These are phyloP conservation scores for Phyllosticta paracitricarpa DNA, from an alignment of 2,329 filamentous ascomycete genomes.

Conservation along the genomic window DNA sequence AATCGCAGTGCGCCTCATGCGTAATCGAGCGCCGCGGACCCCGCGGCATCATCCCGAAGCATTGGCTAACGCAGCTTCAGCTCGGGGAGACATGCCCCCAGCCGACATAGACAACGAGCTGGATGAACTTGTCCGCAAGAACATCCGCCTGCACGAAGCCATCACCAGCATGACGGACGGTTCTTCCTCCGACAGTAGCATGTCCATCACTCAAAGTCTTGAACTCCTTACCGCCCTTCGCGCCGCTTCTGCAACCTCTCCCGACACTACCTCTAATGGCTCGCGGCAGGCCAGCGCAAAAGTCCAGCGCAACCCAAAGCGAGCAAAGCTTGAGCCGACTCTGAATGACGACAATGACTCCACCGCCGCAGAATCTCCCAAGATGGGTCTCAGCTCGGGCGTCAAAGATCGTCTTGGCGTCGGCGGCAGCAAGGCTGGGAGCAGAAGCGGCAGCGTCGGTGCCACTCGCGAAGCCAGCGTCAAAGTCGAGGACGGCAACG, in stretches of 20 bases:
- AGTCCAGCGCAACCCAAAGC: slow-evolving; percentile 26
- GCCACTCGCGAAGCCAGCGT: slow-evolving; percentile 39
- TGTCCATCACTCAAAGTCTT: slow-evolving; percentile 30
- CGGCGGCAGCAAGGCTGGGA: slow-evolving; percentile 26
- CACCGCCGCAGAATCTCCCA: slow-evolving; percentile 27
- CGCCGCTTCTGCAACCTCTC: slow-evolving; percentile 15
- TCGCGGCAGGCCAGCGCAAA: slow-evolving; percentile 29
- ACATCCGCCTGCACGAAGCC: slow-evolving; percentile 38
- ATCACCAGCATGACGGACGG: slow-evolving; percentile 34
- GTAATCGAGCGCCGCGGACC: not conserved
- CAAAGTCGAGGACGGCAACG: slow-evolving; percentile 39
- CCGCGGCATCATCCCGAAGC: not conserved
- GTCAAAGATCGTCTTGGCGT: slow-evolving; percentile 19
- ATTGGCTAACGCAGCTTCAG: slow-evolving; percentile 14
- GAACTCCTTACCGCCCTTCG: slow-evolving; percentile 38
- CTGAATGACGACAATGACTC: slow-evolving; percentile 28
- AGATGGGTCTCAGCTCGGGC: slow-evolving; percentile 3
- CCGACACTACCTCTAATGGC: slow-evolving; percentile 29
- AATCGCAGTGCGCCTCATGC: not conserved
- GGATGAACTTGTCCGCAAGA: slow-evolving; percentile 37
- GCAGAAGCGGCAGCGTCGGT: slow-evolving; percentile 34
- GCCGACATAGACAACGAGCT: slow-evolving; percentile 35
- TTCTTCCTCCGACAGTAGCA: slow-evolving; percentile 32
- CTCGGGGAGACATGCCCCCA: slow-evolving; percentile 25
- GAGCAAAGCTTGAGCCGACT: slow-evolving; percentile 24